Conservation (phyloP, 2,329 filamentous ascomycete species). For the Colletotrichum shisoi region DNA sequence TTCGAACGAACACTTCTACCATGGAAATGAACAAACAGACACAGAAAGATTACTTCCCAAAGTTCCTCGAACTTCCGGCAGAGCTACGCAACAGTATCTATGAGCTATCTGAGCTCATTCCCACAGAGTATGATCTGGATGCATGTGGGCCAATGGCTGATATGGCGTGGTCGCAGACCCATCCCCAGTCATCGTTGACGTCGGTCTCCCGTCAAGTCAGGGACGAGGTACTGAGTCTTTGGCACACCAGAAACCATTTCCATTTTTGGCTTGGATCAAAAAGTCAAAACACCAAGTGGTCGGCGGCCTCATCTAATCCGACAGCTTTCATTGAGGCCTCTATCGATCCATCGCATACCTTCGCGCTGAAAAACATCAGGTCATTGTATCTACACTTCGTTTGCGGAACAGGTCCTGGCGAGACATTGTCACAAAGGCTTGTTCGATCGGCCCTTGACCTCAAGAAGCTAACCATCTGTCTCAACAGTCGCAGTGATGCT, state of each 20-base stretch:
- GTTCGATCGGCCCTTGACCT: neutral
- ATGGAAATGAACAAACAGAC: neutral
- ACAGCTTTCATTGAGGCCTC: neutral
- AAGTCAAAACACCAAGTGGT: neutral
- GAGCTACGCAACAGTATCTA: conserved; percentile 3
- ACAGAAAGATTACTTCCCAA: neutral
- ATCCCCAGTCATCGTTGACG: neutral
- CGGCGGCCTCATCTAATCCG: neutral
- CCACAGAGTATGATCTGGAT: neutral
- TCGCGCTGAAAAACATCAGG: neutral
- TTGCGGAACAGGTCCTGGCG: neutral
- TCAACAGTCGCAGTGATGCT: neutral
- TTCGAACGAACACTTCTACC: too few relatives aligned
- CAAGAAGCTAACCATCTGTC: neutral
- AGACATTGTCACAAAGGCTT: neutral
- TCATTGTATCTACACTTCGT: neutral
- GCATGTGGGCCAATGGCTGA: neutral
- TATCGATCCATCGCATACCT: neutral
- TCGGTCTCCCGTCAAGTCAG: neutral
- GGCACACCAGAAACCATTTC: neutral
- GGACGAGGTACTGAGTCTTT: neutral
- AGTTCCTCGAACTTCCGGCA: neutral
- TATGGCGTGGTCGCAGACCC: neutral
- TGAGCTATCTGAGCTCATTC: neutral
- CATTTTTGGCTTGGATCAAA: neutral